Conservation (phyloP, 148 eudicot species). For the Beta vulgaris region DNA sequence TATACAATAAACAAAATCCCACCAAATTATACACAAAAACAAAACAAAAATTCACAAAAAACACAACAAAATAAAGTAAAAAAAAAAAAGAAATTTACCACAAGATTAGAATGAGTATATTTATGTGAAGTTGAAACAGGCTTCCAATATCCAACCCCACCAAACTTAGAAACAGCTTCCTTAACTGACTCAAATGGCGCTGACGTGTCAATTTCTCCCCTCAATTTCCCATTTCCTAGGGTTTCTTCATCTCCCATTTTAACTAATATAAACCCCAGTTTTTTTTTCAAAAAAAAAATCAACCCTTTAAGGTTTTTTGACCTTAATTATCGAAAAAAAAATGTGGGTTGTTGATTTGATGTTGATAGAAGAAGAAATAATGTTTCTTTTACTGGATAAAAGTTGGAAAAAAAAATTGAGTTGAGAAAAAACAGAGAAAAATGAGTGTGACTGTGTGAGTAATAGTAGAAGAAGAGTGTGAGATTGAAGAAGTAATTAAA, state of each 20-base stretch:
- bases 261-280: not conserved
- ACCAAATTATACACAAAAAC: not conserved
- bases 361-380: not conserved
- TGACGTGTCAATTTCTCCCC: slow-evolving; percentile 82
- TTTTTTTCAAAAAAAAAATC: not conserved
- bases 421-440: not conserved
- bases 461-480: not conserved
- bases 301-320: not conserved
- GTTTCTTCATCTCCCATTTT: slow-evolving; percentile 25
- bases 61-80: not conserved
- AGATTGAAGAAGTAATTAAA: not conserved
- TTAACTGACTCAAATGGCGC: slow-evolving; percentile 94
- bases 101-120: slow-evolving; percentile 17
- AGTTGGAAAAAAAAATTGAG: not conserved
- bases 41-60: not conserved
- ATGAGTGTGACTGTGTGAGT: not conserved
- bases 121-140: slow-evolving; percentile 36
- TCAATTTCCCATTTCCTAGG: slow-evolving; percentile 22
- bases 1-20: not conserved
- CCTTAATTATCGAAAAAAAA: not conserved
- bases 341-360: not conserved
- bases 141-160: slow-evolving; percentile 86
- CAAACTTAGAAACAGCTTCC: slow-evolving; percentile 79
- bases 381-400: too few relatives aligned
- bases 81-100: not conserved